Evolutionary conservation across 2,329 filamentous ascomycete species (phyloP).

Genomic region (Penicillium paneum): DNA sequence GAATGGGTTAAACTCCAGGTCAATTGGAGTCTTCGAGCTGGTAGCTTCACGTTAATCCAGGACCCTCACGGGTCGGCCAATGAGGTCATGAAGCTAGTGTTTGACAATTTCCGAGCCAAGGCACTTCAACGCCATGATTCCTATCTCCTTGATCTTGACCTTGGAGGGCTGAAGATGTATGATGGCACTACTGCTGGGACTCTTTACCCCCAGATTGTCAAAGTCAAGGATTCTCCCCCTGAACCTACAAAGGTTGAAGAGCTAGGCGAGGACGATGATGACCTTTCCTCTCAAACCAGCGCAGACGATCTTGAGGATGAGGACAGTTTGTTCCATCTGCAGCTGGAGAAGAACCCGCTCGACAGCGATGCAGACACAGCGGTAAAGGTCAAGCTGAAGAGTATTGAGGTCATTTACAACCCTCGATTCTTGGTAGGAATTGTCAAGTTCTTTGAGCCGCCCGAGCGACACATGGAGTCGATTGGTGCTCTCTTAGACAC

Average conservation of each 20-base stretch:
- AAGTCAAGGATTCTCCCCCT: conserved; percentile 79
- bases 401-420: conserved; percentile 96
- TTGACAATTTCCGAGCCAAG: conserved; percentile 91
- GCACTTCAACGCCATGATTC: conserved; percentile 88
- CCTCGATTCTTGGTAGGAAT: conserved; percentile 88
- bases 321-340: conserved; percentile 86
- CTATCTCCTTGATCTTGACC: conserved; percentile 78
- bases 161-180: conserved; percentile 89
- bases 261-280: conserved; percentile 31
- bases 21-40: conserved; percentile 88
- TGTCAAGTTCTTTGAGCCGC: conserved; percentile 92
- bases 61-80: conserved; percentile 72
- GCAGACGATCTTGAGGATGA: conserved; percentile 48
- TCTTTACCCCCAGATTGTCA: conserved; percentile 90
- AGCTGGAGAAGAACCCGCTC: conserved; percentile 92
- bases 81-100: conserved; percentile 86
- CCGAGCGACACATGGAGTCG: conserved; percentile 96
- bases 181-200: conserved; percentile 92
- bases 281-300: conserved; percentile 39
- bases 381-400: conserved; percentile 85
- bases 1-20: conserved; percentile 92
- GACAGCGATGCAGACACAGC: conserved; percentile 90
- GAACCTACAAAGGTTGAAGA: conserved; percentile 46
- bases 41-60: conserved; percentile 90
- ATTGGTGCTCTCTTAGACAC: conserved; percentile 94